A percentile compares a stretch with the other conserved stretches of the same genome.
Conservation (phyloP, 2,329 filamentous ascomycete species). For the Aspergillus bombycis region DNA sequence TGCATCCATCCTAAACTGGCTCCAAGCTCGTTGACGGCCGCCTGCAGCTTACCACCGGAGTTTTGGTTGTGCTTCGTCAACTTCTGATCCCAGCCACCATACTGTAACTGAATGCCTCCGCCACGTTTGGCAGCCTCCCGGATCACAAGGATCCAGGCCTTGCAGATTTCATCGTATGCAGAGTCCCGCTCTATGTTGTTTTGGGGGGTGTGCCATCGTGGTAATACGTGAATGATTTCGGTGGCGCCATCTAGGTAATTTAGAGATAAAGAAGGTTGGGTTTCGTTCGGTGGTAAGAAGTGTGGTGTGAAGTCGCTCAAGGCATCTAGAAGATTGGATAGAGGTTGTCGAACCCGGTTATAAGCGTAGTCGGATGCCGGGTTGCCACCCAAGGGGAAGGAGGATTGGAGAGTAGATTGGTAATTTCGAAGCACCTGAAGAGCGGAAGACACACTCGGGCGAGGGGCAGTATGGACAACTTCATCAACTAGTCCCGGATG, state of each 20-base stretch:
- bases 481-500: conserved; percentile 85
- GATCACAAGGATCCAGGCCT: conserved; percentile 90
- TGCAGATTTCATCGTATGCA: conserved; percentile 93
- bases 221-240: conserved; percentile 83
- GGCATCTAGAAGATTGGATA: conserved; percentile 81
- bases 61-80: conserved; percentile 85
- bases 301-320: conserved; percentile 93
- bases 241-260: conserved; percentile 89
- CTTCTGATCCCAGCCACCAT: conserved; percentile 89
- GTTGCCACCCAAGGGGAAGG: conserved; percentile 84
- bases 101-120: conserved; percentile 85
- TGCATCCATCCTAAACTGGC: conserved; percentile 79
- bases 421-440: conserved; percentile 82
- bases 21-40: conserved; percentile 77
- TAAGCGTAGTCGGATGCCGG: conserved; percentile 91
- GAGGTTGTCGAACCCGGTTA: conserved; percentile 81
- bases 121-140: conserved; percentile 88
- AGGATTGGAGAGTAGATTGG: conserved; percentile 72
- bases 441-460: conserved; percentile 81
- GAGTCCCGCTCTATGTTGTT: conserved; percentile 93
- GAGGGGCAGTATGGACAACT: conserved; percentile 79
- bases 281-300: conserved; percentile 89
- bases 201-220: conserved; percentile 85
- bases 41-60: conserved; percentile 77
- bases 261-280: conserved; percentile 79